Conservation (phyloP, 2,329 filamentous ascomycete species). For the Penicillium glabrum region DNA sequence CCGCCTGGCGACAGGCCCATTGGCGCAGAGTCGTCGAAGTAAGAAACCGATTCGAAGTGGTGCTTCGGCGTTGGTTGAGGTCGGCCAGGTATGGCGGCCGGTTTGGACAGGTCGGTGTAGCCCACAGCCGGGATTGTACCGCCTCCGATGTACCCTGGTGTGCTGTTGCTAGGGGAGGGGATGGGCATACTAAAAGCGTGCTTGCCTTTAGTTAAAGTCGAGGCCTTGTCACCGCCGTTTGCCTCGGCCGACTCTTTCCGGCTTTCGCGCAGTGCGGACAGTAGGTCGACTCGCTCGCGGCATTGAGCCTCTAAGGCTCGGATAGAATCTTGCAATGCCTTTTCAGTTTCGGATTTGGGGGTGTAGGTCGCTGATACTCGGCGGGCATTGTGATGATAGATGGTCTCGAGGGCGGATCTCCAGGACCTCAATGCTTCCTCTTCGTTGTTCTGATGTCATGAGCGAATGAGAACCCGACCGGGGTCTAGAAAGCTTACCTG, state of each 20-base stretch:
- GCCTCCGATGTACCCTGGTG: constrained; percentile 68
- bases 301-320: constrained; percentile 84
- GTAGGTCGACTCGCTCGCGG: constrained; percentile 85
- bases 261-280: constrained; percentile 74
- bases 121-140: constrained; percentile 78
- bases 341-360: constrained; percentile 79
- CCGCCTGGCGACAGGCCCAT: constrained; percentile 10
- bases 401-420: constrained; percentile 83
- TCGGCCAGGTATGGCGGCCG: constrained; percentile 58
- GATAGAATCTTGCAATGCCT: constrained; percentile 76
- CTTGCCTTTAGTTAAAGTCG: constrained; percentile 30
- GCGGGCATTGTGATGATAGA: constrained; percentile 81
- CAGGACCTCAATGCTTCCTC: constrained; percentile 86
- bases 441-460: constrained; percentile 72
- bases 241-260: constrained; percentile 48
- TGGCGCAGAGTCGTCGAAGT: constrained; percentile 12
- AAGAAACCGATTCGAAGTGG: constrained; percentile 20
- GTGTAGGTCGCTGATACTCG: constrained; percentile 67
- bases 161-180: constrained; percentile 23
- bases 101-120: constrained; percentile 79
- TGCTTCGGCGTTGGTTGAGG: constrained; percentile 22
- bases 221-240: constrained; percentile 21
- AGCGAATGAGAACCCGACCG: constrained; percentile 8
- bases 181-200: constrained; percentile 14
- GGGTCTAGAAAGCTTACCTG: constrained; percentile 58